Conservation (phyloP, 345 rosid genomes). For the Firmiana major region DNA sequence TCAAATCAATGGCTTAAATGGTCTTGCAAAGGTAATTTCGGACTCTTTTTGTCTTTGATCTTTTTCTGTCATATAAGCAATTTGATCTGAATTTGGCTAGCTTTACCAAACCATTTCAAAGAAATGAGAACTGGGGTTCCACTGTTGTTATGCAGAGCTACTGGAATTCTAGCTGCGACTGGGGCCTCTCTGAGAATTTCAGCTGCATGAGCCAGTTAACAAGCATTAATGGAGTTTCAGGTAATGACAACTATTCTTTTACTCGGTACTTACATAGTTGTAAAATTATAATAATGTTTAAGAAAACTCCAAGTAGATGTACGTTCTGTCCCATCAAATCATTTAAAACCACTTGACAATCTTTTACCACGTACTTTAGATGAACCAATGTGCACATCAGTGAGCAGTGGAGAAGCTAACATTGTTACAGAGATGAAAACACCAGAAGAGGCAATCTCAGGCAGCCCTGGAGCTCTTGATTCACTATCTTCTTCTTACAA, state of each 20-base stretch:
- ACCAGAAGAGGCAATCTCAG: conserved; percentile 33
- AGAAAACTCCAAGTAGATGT: too few species aligned
- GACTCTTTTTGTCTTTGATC: too few species aligned
- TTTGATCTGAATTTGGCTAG: neutral
- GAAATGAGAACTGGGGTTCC: neutral
- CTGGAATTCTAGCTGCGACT: conserved; percentile 41
- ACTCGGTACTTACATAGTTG: neutral
- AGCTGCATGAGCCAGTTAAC: conserved; percentile 43
- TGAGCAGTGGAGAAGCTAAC: conserved; percentile 46
- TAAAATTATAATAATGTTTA: too few species aligned
- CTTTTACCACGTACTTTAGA: conserved; percentile 19
- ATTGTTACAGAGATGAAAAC: conserved; percentile 41
- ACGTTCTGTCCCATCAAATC: too few species aligned
- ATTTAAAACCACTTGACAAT: neutral
- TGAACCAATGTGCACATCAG: conserved; percentile 36
- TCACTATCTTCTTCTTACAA: conserved; percentile 49
- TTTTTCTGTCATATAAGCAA: too few species aligned
- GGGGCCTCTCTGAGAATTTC: conserved; percentile 57
- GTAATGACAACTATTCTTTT: conserved; percentile 26
- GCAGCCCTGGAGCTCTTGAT: conserved; percentile 26
- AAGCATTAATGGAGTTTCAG: conserved; percentile 31
- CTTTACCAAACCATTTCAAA: neutral
- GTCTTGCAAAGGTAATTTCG: conserved; percentile 23
- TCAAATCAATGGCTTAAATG: conserved; percentile 20
- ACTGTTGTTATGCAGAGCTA: conserved; percentile 35